Evolutionary conservation across 805 yeast species (phyloP), one percentile per base, ranked within the genome.

Genomic region (Yamadazyma takamatsuzukensis): DNA sequence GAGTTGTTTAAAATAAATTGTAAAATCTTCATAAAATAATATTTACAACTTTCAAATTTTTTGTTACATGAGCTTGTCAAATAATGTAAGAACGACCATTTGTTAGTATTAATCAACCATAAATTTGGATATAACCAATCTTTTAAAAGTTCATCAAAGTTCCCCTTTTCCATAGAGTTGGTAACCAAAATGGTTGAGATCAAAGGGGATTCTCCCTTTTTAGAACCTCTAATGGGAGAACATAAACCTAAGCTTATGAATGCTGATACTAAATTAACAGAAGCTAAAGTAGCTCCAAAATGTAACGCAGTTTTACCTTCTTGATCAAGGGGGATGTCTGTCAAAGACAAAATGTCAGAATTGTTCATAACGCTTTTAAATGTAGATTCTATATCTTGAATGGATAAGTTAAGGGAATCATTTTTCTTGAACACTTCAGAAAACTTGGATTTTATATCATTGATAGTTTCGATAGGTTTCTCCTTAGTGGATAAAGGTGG

Each of bases 61-160:
- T 53, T 59, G 21, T 30, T 33, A 5, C 55, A 44, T 37, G 52
- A 54, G 21, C 79, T 64, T 3, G 88, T 81, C 44, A 93, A 82
- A 53, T 87, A 95, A 58, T 93, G 99, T 30, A 93, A 59, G 10
- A 93, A 76, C 0, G 96, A 78, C 47, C 95, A 74, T 25, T 81
- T 80, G 48, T 79, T 76, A 33, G 74, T 71, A 53, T 90, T 65
- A 30, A 54, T 51, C 31, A 66, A 51, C 59, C 60, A 58, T 29
- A 66, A 41, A 32, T 51, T 47, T 0, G 96, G 96, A 53, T 83
- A 84, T 17, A 90, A 59, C 49, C 78, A 67, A 21, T 54, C 43
- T 45, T 79, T 82, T 33, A 93, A 64, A 31, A 93, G 58, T 32
- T 75, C 74, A 31, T 73, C 73, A 59, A 93, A 93, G 12, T 85